Evolutionary conservation across 1,284 basidiomycete species (phyloP).

Genomic region (Taiwanofungus camphoratus): DNA sequence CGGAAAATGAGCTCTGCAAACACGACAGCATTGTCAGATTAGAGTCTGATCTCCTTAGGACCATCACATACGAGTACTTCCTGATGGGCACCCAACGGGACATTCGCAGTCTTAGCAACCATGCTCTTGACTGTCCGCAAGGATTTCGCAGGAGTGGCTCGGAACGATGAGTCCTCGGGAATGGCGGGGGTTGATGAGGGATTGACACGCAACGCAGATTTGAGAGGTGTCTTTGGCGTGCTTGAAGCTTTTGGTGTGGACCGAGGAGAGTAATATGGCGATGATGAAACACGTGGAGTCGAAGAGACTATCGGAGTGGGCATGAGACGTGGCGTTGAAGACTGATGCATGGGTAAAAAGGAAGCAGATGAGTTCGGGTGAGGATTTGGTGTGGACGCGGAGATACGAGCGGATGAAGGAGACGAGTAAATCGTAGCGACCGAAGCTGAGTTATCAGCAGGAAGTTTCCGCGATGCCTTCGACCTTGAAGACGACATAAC

Average conservation of each 20-base stretch:
- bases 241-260: background rate
- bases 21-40: too few relatives aligned
- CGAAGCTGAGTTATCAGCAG: background rate
- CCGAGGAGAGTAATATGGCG: constrained; percentile 4
- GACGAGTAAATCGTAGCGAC: too few relatives aligned
- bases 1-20: background rate
- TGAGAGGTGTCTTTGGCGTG: constrained; percentile 3
- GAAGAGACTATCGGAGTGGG: background rate
- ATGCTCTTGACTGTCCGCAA: constrained; percentile 15
- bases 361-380: background rate
- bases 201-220: constrained; percentile 13
- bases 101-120: constrained; percentile 7
- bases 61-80: background rate
- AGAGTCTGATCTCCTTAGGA: background rate
- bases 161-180: constrained; percentile 15
- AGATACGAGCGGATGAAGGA: too few relatives aligned
- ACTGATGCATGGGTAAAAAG: background rate
- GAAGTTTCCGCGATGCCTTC: background rate
- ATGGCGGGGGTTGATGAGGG: constrained; percentile 33
- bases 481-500: background rate
- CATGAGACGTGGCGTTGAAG: constrained; percentile 3
- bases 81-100: background rate
- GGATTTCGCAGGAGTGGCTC: constrained; percentile 13
- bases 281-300: constrained; percentile 7
- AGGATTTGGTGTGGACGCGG: too few relatives aligned